Evolutionary conservation across 225 moss, liverwort and hornwort species (phyloP).

Genomic region (Thuidium tamariscinum): DNA sequence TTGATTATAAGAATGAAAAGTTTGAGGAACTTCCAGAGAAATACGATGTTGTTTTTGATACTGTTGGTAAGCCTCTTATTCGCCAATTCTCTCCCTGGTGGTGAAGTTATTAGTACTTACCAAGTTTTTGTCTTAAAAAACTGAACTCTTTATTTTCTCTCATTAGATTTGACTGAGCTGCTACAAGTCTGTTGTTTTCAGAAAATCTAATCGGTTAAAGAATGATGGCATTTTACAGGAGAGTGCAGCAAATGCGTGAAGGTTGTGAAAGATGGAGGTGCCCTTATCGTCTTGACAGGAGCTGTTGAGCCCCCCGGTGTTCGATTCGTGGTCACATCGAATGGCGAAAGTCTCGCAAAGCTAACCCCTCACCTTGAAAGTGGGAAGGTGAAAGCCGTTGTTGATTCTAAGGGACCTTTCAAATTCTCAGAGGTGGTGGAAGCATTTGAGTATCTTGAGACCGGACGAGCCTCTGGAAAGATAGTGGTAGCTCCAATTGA

Average conservation of each 20-base stretch:
- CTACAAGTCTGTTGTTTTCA: neutral
- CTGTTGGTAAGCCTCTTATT: constrained; percentile 38
- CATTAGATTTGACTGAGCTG: neutral
- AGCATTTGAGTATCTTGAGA: constrained; percentile 68
- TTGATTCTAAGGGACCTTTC: constrained; percentile 60
- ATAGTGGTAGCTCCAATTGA: constrained; percentile 47
- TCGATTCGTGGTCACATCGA: constrained; percentile 44
- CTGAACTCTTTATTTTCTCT: neutral
- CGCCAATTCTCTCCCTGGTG: neutral
- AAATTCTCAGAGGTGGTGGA: constrained; percentile 53
- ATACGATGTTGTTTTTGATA: constrained; percentile 44
- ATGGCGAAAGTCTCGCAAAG: constrained; percentile 46
- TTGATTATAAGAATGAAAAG: constrained; percentile 47
- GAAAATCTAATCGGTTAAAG: neutral
- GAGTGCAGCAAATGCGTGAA: constrained; percentile 45
- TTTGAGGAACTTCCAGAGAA: constrained; percentile 43
- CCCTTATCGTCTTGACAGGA: constrained; percentile 40
- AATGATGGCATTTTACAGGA: constrained; percentile 11
- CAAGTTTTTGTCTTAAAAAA: neutral
- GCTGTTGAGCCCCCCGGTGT: constrained; percentile 49
- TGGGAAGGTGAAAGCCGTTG: constrained; percentile 63
- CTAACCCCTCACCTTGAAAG: constrained; percentile 50
- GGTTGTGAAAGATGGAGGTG: constrained; percentile 61
- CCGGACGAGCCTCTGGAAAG: constrained; percentile 72
- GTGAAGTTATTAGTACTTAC: neutral